Conservation (phyloP, 306 rosid genomes). For the Calophaca sinica region DNA sequence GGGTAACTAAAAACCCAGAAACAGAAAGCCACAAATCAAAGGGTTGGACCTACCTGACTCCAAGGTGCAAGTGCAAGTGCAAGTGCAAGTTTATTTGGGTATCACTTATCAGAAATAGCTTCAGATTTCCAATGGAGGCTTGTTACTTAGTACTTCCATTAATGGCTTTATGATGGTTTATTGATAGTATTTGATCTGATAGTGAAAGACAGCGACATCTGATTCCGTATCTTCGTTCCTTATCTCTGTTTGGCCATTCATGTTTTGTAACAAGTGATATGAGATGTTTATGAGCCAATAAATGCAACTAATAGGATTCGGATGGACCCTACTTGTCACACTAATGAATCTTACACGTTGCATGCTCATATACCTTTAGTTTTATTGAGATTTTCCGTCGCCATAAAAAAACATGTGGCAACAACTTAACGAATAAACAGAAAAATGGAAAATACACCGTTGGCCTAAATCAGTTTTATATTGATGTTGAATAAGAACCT, state of each 20-base stretch:
- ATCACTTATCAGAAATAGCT: background rate
- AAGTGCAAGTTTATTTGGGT: slow-evolving; percentile 2
- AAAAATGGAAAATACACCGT: too few species aligned
- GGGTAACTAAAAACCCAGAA: background rate
- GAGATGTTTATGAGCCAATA: slow-evolving; percentile 39
- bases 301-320: slow-evolving; percentile 39
- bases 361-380: slow-evolving; percentile 21
- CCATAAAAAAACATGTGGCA: background rate
- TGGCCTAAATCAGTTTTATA: too few species aligned
- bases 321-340: slow-evolving; percentile 35
- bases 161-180: slow-evolving; percentile 11
- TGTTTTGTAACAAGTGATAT: slow-evolving; percentile 31
- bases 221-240: slow-evolving; percentile 9
- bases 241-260: slow-evolving; percentile 53
- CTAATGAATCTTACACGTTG: background rate
- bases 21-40: background rate
- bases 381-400: background rate
- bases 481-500: too few species aligned
- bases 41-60: slow-evolving; percentile 36
- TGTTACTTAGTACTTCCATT: slow-evolving; percentile 27
- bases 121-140: background rate
- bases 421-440: too few species aligned
- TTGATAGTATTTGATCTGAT: background rate
- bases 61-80: background rate
- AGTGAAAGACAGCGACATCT: slow-evolving; percentile 1